Evolutionary conservation across 306 rosid genomes (phyloP), one percentile per base, ranked within the genome.

Genomic region (Spatholobus suberectus): DNA sequence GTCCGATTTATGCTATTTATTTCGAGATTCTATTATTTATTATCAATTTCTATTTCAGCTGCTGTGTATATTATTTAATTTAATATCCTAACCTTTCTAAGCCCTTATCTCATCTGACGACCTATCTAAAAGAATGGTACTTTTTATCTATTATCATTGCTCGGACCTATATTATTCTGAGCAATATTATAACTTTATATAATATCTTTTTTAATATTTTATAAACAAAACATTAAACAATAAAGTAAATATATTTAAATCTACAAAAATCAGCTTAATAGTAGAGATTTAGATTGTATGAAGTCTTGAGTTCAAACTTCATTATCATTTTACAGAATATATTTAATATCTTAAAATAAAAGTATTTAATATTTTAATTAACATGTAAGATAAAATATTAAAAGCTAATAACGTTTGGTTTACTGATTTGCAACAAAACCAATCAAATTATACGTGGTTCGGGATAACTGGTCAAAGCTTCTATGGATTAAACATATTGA

Each of bases 21-120:
- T 47, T 52, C 37, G 7, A 75, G 26, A 54, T 61, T 58, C 27
- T 74, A 14, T 79, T 27, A 32, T 49, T 74, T 67, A 76, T 63
- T 52, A 26, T 49, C 58, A 44, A 46, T 54, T 80, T 76, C 40
- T 23, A 13, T 40, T 34, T 82, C 81, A 65, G 43, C 15, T 21
- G 14, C 20, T 26, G n/a, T 72, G 52, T 21, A 23, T 54, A 8
- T 43, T 18, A 26, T 65, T 59, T 8, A 40, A 66, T 82, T 59
- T 68, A 69, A 38, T 32, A 68, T 3, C 26, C 46, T 67, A 43
- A 40, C 18, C 59, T 38, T 38, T 75, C 27, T 59, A 11, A 57
- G 67, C 24, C 54, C 62, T 3, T 72, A 21, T 61, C 63, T 15
- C 66, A 34, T 78, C 27, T 52, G 3, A n/a, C n/a, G n/a, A n/a